Base-by-base conservation (phyloP, 768 basidiomycete genomes). In the Gymnopilus dilepis region DNA sequence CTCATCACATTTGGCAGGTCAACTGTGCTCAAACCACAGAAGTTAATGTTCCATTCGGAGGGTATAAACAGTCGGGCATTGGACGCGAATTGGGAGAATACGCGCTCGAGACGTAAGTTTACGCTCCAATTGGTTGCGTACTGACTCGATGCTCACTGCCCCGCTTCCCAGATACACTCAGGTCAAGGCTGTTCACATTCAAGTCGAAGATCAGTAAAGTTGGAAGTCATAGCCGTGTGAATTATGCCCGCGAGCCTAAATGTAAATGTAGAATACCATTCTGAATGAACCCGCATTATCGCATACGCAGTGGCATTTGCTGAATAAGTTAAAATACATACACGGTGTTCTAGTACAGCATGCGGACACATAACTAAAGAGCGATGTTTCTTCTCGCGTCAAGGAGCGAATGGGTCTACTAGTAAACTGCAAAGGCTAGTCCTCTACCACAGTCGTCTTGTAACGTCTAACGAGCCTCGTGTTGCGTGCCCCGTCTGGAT, bases 21-120 rank as follows among this genome's bases (percentile, higher is more conserved):
- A 84, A 83, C 71, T 81, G 77, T 50, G 69, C 73, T 33, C 79
- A 80, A 69, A 65, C 68, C 50, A 70, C 84, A 13, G 78, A 86
- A 66, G 70, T 80, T 15, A 73, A 78, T 56, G 75, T 88, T 42
- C 88, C 89, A 7, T 90, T 89, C 69, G 88, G 89, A 54, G 89
- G 89, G 43, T 91, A 79, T 81, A 91, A 90, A 80, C 86, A 89
- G 73, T 85, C 83, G 30, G 90, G 89, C 58, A 83, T 90, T 60
- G 90, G 89, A 12, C 79, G 88, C 59, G 89, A 90, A 72, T 75
- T 87, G 48, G 86, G 89, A 65, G 83, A 88, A 72, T 86, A 89
- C 70, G 89, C 86, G 11, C 65, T 84, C 58, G 73, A 77, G 42
- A 82, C 81, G 84, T 85, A 61, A 17, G 83, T 79, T 2, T 26